Percentiles rank a stretch among this genome's conserved stretches.
Conservation (phyloP, 1,139 yeast species). For the Pichia sp. region DNA sequence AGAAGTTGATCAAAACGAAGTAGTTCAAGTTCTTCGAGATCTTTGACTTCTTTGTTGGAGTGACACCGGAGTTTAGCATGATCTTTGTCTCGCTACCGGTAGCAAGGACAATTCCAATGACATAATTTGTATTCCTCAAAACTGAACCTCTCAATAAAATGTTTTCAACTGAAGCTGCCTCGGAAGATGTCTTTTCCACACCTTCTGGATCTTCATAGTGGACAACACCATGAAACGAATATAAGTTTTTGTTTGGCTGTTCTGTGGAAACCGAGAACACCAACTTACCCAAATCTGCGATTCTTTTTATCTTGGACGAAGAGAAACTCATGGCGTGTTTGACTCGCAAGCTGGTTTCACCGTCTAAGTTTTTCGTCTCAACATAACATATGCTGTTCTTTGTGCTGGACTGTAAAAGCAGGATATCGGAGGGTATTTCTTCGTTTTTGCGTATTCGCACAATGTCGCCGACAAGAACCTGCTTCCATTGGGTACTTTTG, state of each 20-base stretch:
- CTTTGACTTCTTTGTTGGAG: constrained; percentile 54
- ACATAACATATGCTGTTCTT: constrained; percentile 52
- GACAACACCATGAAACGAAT: constrained; percentile 48
- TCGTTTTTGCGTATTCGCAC: constrained; percentile 50
- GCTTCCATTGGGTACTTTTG: constrained; percentile 45
- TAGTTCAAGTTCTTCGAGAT: constrained; percentile 49
- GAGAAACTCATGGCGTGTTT: constrained; percentile 44
- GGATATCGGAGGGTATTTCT: constrained; percentile 55
- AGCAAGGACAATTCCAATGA: constrained; percentile 46
- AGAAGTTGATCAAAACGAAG: constrained; percentile 46
- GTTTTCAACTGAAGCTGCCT: constrained; percentile 47
- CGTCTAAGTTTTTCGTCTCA: constrained; percentile 58
- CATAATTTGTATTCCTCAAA: constrained; percentile 55
- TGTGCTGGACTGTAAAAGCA: constrained; percentile 49
- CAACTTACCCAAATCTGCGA: constrained; percentile 42
- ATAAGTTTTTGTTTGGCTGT: constrained; percentile 53
- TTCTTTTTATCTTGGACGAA: constrained; percentile 37
- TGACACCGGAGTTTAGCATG: constrained; percentile 53
- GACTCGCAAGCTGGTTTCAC: constrained; percentile 58
- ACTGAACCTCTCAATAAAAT: constrained; percentile 49
- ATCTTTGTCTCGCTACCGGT: constrained; percentile 56
- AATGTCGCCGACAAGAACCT: constrained; percentile 52
- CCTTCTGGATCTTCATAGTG: constrained; percentile 24
- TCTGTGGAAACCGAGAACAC: constrained; percentile 48
- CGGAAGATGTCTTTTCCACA: constrained; percentile 29